These are phyloP conservation scores for Pseudonitzschia multistriata DNA, from an alignment of 108 stramenopile genomes.

Conservation along the genomic window DNA sequence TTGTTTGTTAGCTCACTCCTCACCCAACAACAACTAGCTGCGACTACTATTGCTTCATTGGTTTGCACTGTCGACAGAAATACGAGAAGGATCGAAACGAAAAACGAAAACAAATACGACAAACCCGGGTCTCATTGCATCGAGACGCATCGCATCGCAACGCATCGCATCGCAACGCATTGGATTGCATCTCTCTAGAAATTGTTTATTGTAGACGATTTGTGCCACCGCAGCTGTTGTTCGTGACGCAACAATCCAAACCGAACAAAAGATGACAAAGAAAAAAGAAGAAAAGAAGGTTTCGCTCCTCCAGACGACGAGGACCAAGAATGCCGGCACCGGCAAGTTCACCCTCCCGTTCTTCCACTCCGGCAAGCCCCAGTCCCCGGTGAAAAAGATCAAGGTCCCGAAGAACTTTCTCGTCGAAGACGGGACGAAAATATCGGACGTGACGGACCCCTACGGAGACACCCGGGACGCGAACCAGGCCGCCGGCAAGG, in stretches of 20 bases:
- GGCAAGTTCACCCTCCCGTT: constrained; percentile 18
- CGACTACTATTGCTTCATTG: not conserved
- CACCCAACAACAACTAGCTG: no score
- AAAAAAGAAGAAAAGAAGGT: constrained; percentile 27
- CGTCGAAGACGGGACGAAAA: constrained; percentile 20
- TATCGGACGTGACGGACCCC: constrained; percentile 31
- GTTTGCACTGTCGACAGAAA: no score
- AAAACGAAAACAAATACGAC: no score
- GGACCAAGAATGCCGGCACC: constrained; percentile 18
- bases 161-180: no score
- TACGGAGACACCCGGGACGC: not conserved
- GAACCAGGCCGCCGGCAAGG: not conserved
- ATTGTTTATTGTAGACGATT: no score
- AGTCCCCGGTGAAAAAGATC: constrained; percentile 30
- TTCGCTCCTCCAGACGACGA: constrained; percentile 34
- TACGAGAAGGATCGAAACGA: no score
- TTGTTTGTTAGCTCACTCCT: no score
- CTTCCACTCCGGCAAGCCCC: not conserved
- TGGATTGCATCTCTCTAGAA: no score
- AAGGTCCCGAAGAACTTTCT: not conserved
- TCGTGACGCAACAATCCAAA: no score
- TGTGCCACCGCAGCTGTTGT: no score
- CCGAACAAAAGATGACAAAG: not conserved
- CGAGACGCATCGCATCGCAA: no score
- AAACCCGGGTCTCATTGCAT: no score